Evolutionary conservation across 306 rosid species (phyloP).

Genomic region (Fragaria nilgerrensis): DNA sequence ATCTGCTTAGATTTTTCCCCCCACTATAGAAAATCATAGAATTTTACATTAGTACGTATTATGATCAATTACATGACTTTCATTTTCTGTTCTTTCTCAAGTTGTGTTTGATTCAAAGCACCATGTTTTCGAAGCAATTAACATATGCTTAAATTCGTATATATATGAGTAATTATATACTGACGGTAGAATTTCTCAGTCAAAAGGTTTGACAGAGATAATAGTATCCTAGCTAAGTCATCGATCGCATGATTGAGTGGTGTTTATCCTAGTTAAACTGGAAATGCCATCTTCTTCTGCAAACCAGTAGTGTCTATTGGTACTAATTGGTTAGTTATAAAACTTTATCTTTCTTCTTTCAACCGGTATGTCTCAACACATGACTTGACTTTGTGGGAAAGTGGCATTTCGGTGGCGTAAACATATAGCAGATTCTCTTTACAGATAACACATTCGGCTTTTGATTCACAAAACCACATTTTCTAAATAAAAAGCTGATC

Average conservation of each 20-base stretch:
- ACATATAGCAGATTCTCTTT: background rate
- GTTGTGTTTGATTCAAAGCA: background rate
- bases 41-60: background rate
- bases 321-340: background rate
- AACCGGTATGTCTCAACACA: background rate
- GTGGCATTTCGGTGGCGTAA: slow-evolving; percentile 14
- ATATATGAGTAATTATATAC: background rate
- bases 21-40: background rate
- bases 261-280: background rate
- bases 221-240: background rate
- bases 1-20: background rate
- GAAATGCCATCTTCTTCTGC: background rate
- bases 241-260: background rate
- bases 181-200: background rate
- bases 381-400: slow-evolving; percentile 3
- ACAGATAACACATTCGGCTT: background rate
- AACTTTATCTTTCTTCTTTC: background rate
- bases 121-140: background rate
- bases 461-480: background rate
- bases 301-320: background rate
- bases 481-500: background rate
- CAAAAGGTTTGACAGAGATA: slow-evolving; percentile 2
- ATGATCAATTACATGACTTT: background rate
- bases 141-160: background rate
- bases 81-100: background rate